These are phyloP conservation scores for Metschnikowia dekortorum DNA, from an alignment of 805 yeast species.

Conservation along the genomic window DNA sequence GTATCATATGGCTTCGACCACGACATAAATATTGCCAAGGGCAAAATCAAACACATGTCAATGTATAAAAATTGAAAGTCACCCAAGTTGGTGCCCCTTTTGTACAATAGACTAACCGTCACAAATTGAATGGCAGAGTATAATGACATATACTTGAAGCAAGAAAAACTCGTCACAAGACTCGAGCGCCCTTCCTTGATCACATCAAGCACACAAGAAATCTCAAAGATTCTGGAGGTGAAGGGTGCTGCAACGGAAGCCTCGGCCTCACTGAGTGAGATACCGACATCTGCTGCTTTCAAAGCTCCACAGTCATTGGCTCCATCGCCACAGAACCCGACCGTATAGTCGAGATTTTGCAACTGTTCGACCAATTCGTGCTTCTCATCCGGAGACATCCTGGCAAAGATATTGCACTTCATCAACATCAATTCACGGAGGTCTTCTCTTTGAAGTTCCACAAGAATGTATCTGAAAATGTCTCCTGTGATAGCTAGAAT, in stretches of 20 bases:
- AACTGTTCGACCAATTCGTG: conserved; percentile 90
- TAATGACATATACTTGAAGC: conserved; percentile 96
- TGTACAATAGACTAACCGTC: conserved; percentile 79
- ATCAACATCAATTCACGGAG: conserved; percentile 57
- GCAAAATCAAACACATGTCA: conserved; percentile 84
- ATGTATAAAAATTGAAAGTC: conserved; percentile 96
- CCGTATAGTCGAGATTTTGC: conserved; percentile 82
- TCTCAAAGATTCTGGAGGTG: conserved; percentile 85
- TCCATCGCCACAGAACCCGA: conserved; percentile 98
- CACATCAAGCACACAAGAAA: conserved; percentile 87
- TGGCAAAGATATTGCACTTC: conserved; percentile 76
- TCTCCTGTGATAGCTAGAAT: conserved; percentile 90
- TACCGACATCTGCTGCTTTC: conserved; percentile 96
- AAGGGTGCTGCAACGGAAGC: conserved; percentile 99
- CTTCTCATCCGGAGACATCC: conserved; percentile 99
- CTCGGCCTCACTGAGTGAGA: conserved; percentile 94
- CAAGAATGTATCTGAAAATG: conserved; percentile 72
- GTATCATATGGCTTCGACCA: conserved; percentile 79
- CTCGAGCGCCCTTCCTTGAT: conserved; percentile 94
- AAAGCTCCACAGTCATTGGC: conserved; percentile 99
- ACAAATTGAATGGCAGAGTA: conserved; percentile 95
- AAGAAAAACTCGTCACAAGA: conserved; percentile 89
- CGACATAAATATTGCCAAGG: conserved; percentile 95
- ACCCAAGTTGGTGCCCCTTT: conserved; percentile 87
- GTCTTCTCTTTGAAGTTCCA: conserved; percentile 40